Base-by-base conservation (phyloP, 257 asterid genomes). In the Lantana camara region DNA sequence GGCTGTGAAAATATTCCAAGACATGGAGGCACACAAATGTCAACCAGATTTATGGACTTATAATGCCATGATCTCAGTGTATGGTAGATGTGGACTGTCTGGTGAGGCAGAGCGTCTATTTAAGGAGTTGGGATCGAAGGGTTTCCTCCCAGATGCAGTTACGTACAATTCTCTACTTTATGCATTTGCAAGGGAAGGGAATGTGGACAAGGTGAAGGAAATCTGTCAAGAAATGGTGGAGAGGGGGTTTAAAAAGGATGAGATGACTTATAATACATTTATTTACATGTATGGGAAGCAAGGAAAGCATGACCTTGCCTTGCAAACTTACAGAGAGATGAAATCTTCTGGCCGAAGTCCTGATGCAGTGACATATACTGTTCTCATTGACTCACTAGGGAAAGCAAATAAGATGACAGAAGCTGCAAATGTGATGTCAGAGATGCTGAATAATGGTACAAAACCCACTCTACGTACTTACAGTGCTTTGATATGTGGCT, bases 31-130 rank as follows among this genome's bases (percentile, higher is more conserved):
- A 19, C 67, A 80, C 60, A 73, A 71, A 73, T 93, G 99, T 57
- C 95, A 85, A 53, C 95, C 97, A n/a, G 99, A 93, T 80, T 80
- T 93, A 49, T 93, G 99, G 99, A 93, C 99, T 5, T 87, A 90
- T 30, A 93, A 93, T 75, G 95, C 99, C 57, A 93, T 90, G 95
- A 85, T 93, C 73, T 90, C 99, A 0, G 95, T 90, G 52, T 93
- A 75, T 61, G 97, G 89, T 53, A 78, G 97, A 78, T 90, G 99
- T 71, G 97, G 95, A 12, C 72, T 88, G 9, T 65, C 96, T 35
- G 59, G 67, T 57, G 85, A 90, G 80, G 97, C 99, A 12, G 97
- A 88, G 42, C 80, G 75, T 47, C 88, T 93, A 65, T 86, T 87
- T 69, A 61, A 72, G 30, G 96, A 83, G 80, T 76, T 90, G 85